A percentile compares a stretch with the other conserved stretches of the same genome.
These are phyloP conservation scores for Desmodesmus armatus DNA, from an alignment of 139 green algal genomes.

Conservation along the genomic window DNA sequence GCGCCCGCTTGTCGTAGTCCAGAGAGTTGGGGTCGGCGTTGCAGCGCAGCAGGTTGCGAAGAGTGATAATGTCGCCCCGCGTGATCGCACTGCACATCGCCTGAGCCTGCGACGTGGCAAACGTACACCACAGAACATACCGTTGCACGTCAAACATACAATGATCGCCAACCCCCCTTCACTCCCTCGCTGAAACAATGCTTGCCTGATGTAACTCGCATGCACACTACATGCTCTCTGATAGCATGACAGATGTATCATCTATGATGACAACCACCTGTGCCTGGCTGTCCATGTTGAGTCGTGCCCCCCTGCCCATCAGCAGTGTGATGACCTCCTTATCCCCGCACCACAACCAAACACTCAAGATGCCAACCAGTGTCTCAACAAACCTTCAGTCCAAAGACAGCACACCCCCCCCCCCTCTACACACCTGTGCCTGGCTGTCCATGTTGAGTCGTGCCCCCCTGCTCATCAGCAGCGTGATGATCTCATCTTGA, in stretches of 20 bases:
- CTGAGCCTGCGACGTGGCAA: background rate
- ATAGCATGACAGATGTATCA: no score
- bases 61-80: slow-evolving; percentile 51
- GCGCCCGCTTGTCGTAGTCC: slow-evolving; percentile 69
- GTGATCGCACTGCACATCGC: slow-evolving; percentile 50
- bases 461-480: slow-evolving; percentile 23
- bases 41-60: slow-evolving; percentile 50
- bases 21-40: slow-evolving; percentile 50
- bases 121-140: no score
- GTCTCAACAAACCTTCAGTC: no score
- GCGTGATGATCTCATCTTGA: slow-evolving; percentile 47
- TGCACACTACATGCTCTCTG: no score
- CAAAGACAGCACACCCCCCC: no score
- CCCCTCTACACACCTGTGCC: slow-evolving; percentile 1
- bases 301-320: slow-evolving; percentile 5
- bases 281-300: slow-evolving; percentile 22
- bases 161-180: no score
- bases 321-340: slow-evolving; percentile 43
- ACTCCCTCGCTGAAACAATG: no score
- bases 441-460: slow-evolving; percentile 20
- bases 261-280: no score
- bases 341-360: slow-evolving; percentile 52
- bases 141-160: no score
- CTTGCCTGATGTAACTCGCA: no score
- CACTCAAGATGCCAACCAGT: no score